Percentiles rank a stretch among this genome's conserved stretches.
phyloP scores from a whole-genome alignment of 2,329 filamentous ascomycete species.

The Grosmannia clavigera region DNA sequence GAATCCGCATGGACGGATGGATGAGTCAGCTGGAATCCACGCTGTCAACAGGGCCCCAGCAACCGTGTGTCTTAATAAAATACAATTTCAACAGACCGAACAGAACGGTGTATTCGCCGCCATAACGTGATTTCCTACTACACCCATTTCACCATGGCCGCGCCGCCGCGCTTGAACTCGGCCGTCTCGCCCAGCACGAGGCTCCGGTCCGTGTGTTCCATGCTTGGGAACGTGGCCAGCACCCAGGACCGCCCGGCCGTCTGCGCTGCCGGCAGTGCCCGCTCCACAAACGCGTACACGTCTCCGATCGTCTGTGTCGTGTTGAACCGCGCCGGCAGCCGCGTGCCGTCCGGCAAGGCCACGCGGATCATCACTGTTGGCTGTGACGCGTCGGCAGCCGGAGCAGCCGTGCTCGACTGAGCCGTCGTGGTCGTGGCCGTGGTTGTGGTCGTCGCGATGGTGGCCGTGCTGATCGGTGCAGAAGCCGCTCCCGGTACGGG shows the following conservation, averaged over 20 bases:
- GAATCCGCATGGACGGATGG: no score
- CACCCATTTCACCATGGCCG: constrained; percentile 50
- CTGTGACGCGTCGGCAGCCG: constrained; percentile 48
- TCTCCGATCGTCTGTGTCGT: constrained; percentile 65
- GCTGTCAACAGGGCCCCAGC: background rate
- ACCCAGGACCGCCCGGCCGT: constrained; percentile 50
- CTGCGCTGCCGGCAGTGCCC: constrained; percentile 45
- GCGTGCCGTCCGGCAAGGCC: constrained; percentile 64
- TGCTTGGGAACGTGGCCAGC: constrained; percentile 72
- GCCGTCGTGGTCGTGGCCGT: constrained; percentile 7
- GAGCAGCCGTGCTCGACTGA: constrained; percentile 18
- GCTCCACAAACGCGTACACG: constrained; percentile 61
- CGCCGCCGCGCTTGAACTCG: constrained; percentile 55
- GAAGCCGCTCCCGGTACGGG: constrained; percentile 37
- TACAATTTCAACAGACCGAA: background rate
- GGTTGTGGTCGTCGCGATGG: constrained; percentile 14
- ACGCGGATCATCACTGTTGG: constrained; percentile 63
- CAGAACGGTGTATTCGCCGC: no score
- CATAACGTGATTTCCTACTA: constrained; percentile 7
- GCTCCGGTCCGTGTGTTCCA: constrained; percentile 60
- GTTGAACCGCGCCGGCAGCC: constrained; percentile 72
- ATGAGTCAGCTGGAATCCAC: background rate
- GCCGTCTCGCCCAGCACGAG: constrained; percentile 45
- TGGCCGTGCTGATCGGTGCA: background rate
- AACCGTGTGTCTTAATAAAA: background rate